Base-by-base conservation (phyloP, 768 basidiomycete genomes). In the Phaffia australis region DNA sequence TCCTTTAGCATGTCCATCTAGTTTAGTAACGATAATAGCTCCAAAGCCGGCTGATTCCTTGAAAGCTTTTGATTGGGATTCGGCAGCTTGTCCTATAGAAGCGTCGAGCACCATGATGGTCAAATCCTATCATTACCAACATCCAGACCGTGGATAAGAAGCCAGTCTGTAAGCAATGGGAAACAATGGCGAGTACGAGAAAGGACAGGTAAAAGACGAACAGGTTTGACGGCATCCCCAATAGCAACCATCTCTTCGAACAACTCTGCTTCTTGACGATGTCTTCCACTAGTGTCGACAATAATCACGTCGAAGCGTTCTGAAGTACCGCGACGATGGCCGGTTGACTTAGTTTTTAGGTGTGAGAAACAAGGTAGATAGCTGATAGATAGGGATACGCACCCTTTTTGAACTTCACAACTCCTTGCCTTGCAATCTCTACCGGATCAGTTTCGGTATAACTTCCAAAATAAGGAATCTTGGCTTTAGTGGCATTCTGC, bases 401-500 rank as follows among this genome's bases (percentile, higher is more conserved):
- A 75, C 76, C 76, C 79, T 97, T 92, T 79, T 92, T 89, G 81
- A 99, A 99, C 76, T 99, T 98, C 15, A 85, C 79, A 14, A 97
- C 95, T 75, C 95, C 95, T 74, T 94, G 85, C 1, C 88, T 85
- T 15, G 95, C 93, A 71, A 95, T 97, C 0, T 85, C 81, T 8
- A 98, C 95, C 2, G 95, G 95, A 75, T 99, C 93, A 21, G 92
- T 97, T 78, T 99, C 95, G 49, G 95, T 99, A 78, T 99, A 98
- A 61, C 89, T 92, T 25, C 95, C 95, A 78, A 92, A 99, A 82
- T 95, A 99, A 2, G 95, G 92, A 18, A 99, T 90, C 76, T 97
- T 98, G 49, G 95, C 95, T 77, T 95, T 94, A 18, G 92, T 95
- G 23, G 95, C 94, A 59, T 94, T 97, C 79, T 99, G 95, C 74